Percentiles rank a stretch among this genome's conserved stretches.
These are phyloP conservation scores for Carex pumila DNA, from an alignment of 176 grass and related monocot species.

Conservation along the genomic window DNA sequence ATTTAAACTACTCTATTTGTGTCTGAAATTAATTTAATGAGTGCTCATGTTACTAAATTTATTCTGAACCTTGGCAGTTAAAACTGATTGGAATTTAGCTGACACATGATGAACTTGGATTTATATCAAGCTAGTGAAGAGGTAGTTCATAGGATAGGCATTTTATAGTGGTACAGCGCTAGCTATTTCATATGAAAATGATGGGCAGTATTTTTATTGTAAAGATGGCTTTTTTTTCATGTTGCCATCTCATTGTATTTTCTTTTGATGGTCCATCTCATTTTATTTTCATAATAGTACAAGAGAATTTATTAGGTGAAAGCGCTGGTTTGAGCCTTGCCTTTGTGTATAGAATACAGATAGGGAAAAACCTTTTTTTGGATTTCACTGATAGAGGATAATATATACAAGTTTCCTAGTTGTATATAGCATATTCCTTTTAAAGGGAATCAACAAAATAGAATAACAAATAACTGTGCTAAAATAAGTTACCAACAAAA, in stretches of 20 bases:
- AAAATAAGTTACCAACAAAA: not conserved
- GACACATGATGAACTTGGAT: not conserved
- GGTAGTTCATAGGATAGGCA: not conserved
- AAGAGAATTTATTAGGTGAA: not conserved
- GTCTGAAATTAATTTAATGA: not conserved
- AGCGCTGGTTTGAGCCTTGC: not conserved
- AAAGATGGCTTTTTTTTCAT: slow-evolving; percentile 6
- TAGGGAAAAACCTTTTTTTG: not conserved
- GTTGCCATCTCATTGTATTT: slow-evolving; percentile 10
- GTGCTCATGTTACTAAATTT: not conserved
- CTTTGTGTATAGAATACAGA: not conserved
- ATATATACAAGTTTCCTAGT: not conserved
- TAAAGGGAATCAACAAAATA: not conserved
- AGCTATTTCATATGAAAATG: not conserved
- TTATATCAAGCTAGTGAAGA: not conserved
- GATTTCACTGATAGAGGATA: not conserved
- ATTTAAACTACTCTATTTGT: not conserved
- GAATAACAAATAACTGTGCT: not conserved
- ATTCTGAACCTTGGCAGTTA: slow-evolving; percentile 29
- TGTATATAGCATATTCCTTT: not conserved
- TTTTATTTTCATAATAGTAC: not conserved
- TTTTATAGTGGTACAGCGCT: not conserved
- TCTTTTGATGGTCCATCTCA: not conserved
- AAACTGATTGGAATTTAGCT: slow-evolving; percentile 31
- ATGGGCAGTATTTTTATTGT: not conserved